Percentiles rank a stretch among this genome's conserved stretches.
Evolutionary conservation across 1,139 yeast genomes (phyloP).

Genomic region (Debaryomyces coudertii): DNA sequence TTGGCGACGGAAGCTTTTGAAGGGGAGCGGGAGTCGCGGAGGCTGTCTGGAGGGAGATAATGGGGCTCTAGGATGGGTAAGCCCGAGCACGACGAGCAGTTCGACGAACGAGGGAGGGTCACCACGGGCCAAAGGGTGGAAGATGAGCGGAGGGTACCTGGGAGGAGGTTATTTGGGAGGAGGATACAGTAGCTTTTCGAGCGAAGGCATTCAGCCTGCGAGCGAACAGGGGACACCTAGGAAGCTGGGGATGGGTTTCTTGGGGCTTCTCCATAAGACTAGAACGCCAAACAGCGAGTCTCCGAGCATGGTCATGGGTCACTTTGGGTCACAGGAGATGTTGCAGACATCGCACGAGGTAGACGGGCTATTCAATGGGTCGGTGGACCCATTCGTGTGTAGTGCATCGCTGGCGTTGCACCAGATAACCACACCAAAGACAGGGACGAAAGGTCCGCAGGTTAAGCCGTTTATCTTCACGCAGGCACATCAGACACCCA

Average conservation of each 20-base stretch:
- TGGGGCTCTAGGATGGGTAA: background rate
- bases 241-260: slow-evolving; percentile 5
- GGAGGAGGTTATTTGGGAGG: background rate
- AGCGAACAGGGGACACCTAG: slow-evolving; percentile 1
- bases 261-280: slow-evolving; percentile 9
- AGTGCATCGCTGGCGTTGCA: slow-evolving; percentile 11
- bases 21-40: background rate
- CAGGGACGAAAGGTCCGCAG: slow-evolving; percentile 27
- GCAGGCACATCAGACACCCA: slow-evolving; percentile 19
- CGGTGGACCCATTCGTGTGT: background rate
- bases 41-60: background rate
- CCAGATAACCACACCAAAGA: slow-evolving; percentile 7
- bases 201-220: background rate
- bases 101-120: background rate
- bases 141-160: background rate
- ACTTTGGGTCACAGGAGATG: background rate
- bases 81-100: background rate
- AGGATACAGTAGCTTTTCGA: background rate
- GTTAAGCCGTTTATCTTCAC: slow-evolving; percentile 29
- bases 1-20: slow-evolving; percentile 4
- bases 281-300: slow-evolving; percentile 5
- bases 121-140: background rate
- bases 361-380: background rate
- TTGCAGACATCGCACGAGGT: background rate
- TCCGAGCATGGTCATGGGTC: background rate